Percentiles rank a stretch among this genome's conserved stretches.
phyloP scores from a whole-genome alignment of 257 asterid genomes.

The Lycium barbarum region DNA sequence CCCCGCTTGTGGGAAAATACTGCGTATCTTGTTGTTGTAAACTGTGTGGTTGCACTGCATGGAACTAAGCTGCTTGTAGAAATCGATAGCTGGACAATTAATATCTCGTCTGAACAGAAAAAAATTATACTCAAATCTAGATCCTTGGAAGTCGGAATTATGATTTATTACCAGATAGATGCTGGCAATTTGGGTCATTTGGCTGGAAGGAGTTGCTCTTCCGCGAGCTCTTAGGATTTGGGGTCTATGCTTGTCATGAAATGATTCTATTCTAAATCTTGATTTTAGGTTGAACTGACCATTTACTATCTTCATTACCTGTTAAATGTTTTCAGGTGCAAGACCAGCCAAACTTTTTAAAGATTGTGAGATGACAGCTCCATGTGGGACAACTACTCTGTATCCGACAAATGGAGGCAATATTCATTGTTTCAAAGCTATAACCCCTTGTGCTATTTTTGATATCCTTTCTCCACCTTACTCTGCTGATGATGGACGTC shows the following conservation, averaged over 20 bases:
- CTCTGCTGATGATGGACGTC: slow-evolving; percentile 90
- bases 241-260: neutral
- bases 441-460: slow-evolving; percentile 92
- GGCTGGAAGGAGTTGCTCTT: neutral
- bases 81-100: neutral
- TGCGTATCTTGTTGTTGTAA: neutral
- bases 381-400: slow-evolving; percentile 84
- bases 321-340: slow-evolving; percentile 56
- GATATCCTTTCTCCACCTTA: slow-evolving; percentile 99
- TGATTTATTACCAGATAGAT: neutral
- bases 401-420: slow-evolving; percentile 92
- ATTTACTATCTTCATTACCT: neutral
- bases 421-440: slow-evolving; percentile 91
- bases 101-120: neutral
- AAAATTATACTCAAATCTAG: neutral
- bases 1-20: too few relatives aligned
- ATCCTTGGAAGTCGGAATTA: neutral
- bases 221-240: neutral
- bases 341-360: slow-evolving; percentile 77
- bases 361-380: slow-evolving; percentile 88
- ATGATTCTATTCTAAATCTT: neutral
- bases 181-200: slow-evolving; percentile 1
- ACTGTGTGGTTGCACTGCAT: neutral
- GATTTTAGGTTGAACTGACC: neutral
- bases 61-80: neutral